Conservation (phyloP, 495 filamentous ascomycete genomes). For the Collariella sp. region DNA sequence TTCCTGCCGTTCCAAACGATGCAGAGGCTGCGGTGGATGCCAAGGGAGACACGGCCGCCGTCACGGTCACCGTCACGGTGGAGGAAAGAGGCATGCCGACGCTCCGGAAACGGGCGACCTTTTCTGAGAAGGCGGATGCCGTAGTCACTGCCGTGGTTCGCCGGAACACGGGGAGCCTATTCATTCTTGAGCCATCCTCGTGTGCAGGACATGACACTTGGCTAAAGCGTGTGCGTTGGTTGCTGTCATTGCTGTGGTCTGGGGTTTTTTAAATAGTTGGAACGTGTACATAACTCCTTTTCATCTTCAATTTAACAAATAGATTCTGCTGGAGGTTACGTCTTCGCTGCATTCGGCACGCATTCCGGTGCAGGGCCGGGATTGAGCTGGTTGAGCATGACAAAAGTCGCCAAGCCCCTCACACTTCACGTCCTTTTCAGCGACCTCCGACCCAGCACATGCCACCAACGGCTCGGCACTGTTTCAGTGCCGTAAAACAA, state of each 20-base stretch:
- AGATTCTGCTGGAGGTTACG: too few species aligned
- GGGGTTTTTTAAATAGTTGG: not conserved
- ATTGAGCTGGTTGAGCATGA: not conserved
- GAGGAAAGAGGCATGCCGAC: not conserved
- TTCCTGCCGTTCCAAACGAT: not conserved
- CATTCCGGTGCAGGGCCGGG: too few species aligned
- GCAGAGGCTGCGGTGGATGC: not conserved
- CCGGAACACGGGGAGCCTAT: not conserved
- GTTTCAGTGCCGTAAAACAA: not conserved
- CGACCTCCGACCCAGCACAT: not conserved
- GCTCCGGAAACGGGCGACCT: not conserved
- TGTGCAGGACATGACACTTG: not conserved
- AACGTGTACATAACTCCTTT: too few species aligned
- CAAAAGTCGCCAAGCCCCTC: not conserved
- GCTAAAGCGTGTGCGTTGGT: not conserved
- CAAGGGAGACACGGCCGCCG: not conserved
- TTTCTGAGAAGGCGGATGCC: conserved; percentile 5
- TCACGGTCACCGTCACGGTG: not conserved
- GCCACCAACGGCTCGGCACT: not conserved
- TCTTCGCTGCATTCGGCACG: not conserved
- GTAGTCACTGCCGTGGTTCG: not conserved
- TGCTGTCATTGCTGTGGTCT: conserved; percentile 2
- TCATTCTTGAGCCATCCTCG: not conserved
- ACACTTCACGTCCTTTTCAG: not conserved
- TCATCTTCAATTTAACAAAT: too few species aligned